Base-by-base conservation (phyloP, 805 yeast species). In the Metschnikowia drakensbergensis region DNA sequence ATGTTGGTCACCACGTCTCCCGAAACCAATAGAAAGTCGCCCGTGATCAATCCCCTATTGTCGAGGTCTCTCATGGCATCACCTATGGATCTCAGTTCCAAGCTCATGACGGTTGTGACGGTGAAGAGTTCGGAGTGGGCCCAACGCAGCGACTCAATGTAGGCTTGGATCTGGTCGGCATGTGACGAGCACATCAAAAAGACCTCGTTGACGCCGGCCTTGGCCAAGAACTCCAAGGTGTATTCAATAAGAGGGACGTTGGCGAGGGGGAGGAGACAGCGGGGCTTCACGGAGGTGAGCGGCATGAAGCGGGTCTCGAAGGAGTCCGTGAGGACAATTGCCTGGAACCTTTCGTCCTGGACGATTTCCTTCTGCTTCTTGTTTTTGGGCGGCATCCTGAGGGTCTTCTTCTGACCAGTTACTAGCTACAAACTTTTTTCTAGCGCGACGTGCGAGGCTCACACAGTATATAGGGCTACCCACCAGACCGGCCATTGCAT, bases 61-160 rank as follows among this genome's bases (percentile, higher is more conserved):
- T 94, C 99, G 50, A 94, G 72, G 62, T 92, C 98, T 65, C 99
- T 79, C 96, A 94, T 88, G 22, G 96, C 95, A 69, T 94, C 99
- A 56, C 99, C 99, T 8, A 92, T 96, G 27, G 96, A 87, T 65
- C 91, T 73, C 8, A 94, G 83, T 65, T 92, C 97, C 42, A 89
- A 81, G 25, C 95, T 82, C 75, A 87, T 79, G 46, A 92, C 80
- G 3, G 96, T 86, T 42, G 82, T 80, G 39, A 94, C 78, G 48
- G 80, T 79, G 66, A 94, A 92, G 1, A 97, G 96, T 2, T 96
- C 81, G 62, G 83, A 80, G 1, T 82, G 74, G 13, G 72, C 60
- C 94, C 94, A 87, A 61, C 83, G 84, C 31, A 88, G 83, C 5
- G 69, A 63, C 56, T 84, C 88, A 44, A 94, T 83, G 62, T 94